phyloP scores from a whole-genome alignment of 2,329 filamentous ascomycete genomes.

The Colletotrichum sp. region DNA sequence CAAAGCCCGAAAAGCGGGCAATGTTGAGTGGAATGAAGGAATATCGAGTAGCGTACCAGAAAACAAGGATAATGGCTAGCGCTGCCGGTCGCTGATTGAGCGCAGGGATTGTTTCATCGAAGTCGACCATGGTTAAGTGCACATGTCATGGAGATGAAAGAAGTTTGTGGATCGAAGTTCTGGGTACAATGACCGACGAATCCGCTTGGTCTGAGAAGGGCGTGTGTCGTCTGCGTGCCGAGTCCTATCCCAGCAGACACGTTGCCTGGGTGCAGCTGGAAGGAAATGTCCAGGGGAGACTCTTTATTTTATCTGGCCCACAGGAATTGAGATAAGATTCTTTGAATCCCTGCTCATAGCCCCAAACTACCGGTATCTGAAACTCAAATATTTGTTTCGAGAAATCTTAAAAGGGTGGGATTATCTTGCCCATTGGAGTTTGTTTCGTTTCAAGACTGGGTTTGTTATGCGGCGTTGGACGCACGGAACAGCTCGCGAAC shows the following conservation, averaged over 20 bases:
- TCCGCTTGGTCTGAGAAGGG: background rate
- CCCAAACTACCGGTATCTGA: background rate
- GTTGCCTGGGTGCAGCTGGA: background rate
- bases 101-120: background rate
- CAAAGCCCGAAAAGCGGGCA: background rate
- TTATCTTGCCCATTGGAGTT: background rate
- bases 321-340: background rate
- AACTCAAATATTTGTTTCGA: background rate
- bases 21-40: background rate
- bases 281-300: background rate
- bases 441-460: background rate
- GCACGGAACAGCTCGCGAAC: background rate
- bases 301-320: background rate
- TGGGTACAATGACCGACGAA: background rate
- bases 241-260: background rate
- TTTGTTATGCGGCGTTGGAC: background rate
- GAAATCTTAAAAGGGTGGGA: background rate
- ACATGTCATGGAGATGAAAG: background rate
- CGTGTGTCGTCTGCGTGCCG: background rate
- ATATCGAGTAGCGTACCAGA: background rate
- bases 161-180: background rate
- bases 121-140: background rate
- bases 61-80: background rate
- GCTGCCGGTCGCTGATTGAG: background rate
- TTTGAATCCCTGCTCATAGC: background rate